phyloP scores from a whole-genome alignment of 2,329 filamentous ascomycete species.

The Fusarium compactum region DNA sequence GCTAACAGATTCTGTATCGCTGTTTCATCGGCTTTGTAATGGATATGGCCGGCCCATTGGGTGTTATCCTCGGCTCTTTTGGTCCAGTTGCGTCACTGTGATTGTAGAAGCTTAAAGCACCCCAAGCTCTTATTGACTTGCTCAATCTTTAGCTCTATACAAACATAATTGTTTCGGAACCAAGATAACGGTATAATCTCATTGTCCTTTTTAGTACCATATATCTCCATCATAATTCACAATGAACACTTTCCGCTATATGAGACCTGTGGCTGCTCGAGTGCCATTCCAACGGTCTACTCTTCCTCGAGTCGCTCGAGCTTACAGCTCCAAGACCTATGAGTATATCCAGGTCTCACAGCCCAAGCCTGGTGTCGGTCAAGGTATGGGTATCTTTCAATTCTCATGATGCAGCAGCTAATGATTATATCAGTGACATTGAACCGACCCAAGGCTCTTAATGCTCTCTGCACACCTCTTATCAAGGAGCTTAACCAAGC shows the following conservation, averaged over 20 bases:
- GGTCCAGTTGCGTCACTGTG: constrained; percentile 46
- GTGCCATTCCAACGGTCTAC: constrained; percentile 65
- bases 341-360: constrained; percentile 85
- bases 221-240: constrained; percentile 9
- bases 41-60: constrained; percentile 32
- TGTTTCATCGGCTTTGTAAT: constrained; percentile 38
- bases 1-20: neutral
- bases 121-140: constrained; percentile 21
- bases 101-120: constrained; percentile 31
- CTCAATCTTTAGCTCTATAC: constrained; percentile 23
- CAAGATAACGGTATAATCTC: neutral
- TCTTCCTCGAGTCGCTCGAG: constrained; percentile 66
- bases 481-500: constrained; percentile 90
- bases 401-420: neutral
- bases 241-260: constrained; percentile 68
- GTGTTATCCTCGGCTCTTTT: constrained; percentile 46
- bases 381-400: constrained; percentile 69
- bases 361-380: constrained; percentile 88
- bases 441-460: constrained; percentile 94
- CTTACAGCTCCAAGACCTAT: constrained; percentile 70
- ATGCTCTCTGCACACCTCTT: constrained; percentile 90
- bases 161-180: constrained; percentile 6
- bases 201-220: neutral
- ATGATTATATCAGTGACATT: constrained; percentile 76
- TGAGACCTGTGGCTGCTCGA: constrained; percentile 67